Evolutionary conservation across 1,284 basidiomycete genomes (phyloP).

Genomic region (Heimioporus retisporus): DNA sequence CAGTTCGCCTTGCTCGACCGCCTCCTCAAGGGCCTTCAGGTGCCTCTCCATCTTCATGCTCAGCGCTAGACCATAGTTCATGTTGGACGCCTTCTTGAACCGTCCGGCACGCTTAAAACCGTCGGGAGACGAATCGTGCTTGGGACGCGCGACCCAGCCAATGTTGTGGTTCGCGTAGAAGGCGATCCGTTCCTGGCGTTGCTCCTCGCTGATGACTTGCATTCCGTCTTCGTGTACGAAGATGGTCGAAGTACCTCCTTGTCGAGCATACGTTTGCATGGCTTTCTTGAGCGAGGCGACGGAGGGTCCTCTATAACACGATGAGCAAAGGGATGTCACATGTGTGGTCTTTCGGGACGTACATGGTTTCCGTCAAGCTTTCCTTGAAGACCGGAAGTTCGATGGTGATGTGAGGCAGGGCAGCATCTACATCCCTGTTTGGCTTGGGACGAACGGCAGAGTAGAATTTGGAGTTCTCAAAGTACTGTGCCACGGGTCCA

Average conservation of each 20-base stretch:
- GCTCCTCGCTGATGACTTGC: constrained; percentile 68
- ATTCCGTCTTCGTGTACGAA: constrained; percentile 85
- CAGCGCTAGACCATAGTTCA: constrained; percentile 86
- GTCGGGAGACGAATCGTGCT: constrained; percentile 56
- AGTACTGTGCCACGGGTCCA: constrained; percentile 81
- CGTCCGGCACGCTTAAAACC: constrained; percentile 87
- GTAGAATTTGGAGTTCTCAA: constrained; percentile 80
- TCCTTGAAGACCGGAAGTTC: constrained; percentile 89
- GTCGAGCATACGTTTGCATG: constrained; percentile 88
- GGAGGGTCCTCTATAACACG: constrained; percentile 66
- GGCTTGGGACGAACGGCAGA: constrained; percentile 67
- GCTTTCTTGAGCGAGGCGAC: constrained; percentile 86
- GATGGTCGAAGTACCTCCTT: constrained; percentile 82
- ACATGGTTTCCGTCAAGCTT: constrained; percentile 76
- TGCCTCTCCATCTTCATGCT: constrained; percentile 84
- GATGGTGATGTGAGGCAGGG: constrained; percentile 79
- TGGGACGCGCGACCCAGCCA: constrained; percentile 86
- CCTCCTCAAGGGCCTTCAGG: constrained; percentile 62
- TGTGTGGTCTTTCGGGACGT: constrained; percentile 37
- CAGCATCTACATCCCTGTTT: constrained; percentile 67
- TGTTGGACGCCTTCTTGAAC: constrained; percentile 93
- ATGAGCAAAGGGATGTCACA: neutral
- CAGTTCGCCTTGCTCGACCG: constrained; percentile 43
- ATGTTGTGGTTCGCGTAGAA: constrained; percentile 88
- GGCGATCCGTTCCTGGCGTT: constrained; percentile 71